Percentiles rank a stretch among this genome's conserved stretches.
phyloP scores from a whole-genome alignment of 129 eudicot species.

The Solidago caesia region DNA sequence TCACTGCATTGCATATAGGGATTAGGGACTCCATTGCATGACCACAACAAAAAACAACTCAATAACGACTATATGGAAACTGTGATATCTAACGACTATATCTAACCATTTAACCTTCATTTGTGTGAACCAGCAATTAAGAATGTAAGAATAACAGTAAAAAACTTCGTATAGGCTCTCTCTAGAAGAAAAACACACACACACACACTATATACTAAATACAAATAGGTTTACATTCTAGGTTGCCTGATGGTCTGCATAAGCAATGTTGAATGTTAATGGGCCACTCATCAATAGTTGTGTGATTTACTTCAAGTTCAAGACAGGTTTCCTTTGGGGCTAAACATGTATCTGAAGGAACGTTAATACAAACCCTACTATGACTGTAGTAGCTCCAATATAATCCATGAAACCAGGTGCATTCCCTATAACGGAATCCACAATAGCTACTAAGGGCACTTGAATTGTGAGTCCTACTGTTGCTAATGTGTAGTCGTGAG shows the following conservation, averaged over 20 bases:
- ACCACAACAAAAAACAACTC: too few relatives aligned
- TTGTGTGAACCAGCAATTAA: background rate
- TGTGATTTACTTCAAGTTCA: slow-evolving; percentile 52
- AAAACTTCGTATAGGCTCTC: background rate
- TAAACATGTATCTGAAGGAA: slow-evolving; percentile 54
- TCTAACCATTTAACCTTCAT: background rate
- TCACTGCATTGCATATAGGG: too few relatives aligned
- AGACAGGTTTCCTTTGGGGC: slow-evolving; percentile 44
- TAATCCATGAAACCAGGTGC: slow-evolving; percentile 64
- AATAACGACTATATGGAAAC: too few relatives aligned
- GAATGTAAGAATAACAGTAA: slow-evolving; percentile 10
- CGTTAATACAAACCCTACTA: slow-evolving; percentile 84
- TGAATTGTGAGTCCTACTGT: slow-evolving; percentile 97
- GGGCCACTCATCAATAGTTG: slow-evolving; percentile 2
- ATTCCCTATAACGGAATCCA: slow-evolving; percentile 72
- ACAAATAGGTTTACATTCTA: background rate
- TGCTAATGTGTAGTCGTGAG: slow-evolving; percentile 93
- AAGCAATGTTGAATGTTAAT: background rate
- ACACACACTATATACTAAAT: background rate
- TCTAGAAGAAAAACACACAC: background rate
- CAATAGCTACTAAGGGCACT: slow-evolving; percentile 85
- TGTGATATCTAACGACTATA: too few relatives aligned
- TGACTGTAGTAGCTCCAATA: slow-evolving; percentile 77
- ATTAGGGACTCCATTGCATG: too few relatives aligned
- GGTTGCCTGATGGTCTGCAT: slow-evolving; percentile 1